phyloP scores from a whole-genome alignment of 179 eudicot species.

The Corrigiola litoralis region DNA sequence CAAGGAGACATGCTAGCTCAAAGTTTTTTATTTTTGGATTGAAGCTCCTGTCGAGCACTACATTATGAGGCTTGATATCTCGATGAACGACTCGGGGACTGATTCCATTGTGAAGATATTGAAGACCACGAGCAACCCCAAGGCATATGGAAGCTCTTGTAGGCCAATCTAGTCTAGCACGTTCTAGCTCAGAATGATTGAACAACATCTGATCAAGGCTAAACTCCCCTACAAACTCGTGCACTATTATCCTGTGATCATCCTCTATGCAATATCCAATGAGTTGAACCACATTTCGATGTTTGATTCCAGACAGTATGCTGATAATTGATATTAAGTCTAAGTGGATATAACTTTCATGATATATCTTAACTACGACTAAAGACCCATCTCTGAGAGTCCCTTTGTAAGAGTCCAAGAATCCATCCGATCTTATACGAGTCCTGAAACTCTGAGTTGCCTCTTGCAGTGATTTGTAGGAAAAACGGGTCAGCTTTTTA shows the following conservation, averaged over 20 bases:
- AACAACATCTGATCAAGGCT: background rate
- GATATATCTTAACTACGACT: too few relatives aligned
- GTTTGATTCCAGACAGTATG: conserved; percentile 4
- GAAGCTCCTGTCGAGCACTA: conserved; percentile 36
- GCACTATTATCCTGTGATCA: background rate
- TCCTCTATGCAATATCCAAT: background rate
- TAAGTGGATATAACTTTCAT: too few relatives aligned
- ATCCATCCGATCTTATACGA: too few relatives aligned
- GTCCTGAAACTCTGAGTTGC: too few relatives aligned
- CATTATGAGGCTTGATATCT: conserved; percentile 68
- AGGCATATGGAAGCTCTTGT: conserved; percentile 55
- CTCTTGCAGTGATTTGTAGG: too few relatives aligned
- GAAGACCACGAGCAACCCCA: conserved; percentile 74
- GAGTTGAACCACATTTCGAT: conserved; percentile 4
- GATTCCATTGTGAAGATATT: conserved; percentile 70
- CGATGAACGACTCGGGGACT: conserved; percentile 69
- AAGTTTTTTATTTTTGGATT: conserved; percentile 42
- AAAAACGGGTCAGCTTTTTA: too few relatives aligned
- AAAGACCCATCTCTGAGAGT: too few relatives aligned
- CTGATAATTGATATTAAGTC: too few relatives aligned
- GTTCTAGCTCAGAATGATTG: too few relatives aligned
- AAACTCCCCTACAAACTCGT: background rate
- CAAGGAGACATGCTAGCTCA: conserved; percentile 40
- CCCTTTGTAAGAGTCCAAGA: too few relatives aligned
- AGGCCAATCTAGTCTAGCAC: conserved; percentile 77